Evolutionary conservation across 495 filamentous ascomycete species (phyloP).

Genomic region (Podospora fimiseda): DNA sequence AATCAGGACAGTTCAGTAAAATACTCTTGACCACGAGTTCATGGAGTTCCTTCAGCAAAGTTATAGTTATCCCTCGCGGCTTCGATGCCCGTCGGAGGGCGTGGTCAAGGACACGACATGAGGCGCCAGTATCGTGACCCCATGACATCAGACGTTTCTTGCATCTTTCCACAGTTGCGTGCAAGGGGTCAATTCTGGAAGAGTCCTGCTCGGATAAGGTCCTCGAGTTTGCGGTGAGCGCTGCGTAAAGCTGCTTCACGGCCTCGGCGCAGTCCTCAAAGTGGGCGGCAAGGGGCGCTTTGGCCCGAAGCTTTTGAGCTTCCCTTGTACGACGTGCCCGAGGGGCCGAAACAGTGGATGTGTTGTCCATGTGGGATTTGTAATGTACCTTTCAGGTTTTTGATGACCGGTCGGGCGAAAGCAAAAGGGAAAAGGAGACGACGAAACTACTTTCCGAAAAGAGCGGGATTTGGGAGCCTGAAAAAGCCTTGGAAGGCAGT

Average conservation of each 20-base stretch:
- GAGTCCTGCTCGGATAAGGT: too few species aligned
- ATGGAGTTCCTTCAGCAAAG: neutral
- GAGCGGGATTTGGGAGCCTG: too few species aligned
- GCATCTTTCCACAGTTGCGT: neutral
- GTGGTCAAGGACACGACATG: constrained; percentile 1
- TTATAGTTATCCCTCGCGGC: neutral
- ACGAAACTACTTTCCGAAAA: too few species aligned
- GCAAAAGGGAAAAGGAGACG: too few species aligned
- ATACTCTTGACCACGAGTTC: neutral
- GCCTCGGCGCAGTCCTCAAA: constrained; percentile 5
- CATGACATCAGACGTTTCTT: neutral
- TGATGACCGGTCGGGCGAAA: too few species aligned
- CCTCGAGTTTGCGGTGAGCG: neutral
- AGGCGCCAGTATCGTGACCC: neutral
- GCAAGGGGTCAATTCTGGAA: neutral
- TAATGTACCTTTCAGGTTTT: neutral
- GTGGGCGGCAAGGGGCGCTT: neutral
- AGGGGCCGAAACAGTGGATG: neutral
- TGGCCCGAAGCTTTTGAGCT: neutral
- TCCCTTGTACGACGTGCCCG: neutral
- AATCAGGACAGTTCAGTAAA: too few species aligned
- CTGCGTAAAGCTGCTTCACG: neutral
- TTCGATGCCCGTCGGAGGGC: neutral
- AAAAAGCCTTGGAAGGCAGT: too few species aligned
- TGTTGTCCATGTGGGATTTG: neutral